A percentile compares a stretch with the other conserved stretches of the same genome.
These are phyloP conservation scores for Cryptococcus amylolentus DNA, from an alignment of 1,284 basidiomycete genomes.

Conservation along the genomic window DNA sequence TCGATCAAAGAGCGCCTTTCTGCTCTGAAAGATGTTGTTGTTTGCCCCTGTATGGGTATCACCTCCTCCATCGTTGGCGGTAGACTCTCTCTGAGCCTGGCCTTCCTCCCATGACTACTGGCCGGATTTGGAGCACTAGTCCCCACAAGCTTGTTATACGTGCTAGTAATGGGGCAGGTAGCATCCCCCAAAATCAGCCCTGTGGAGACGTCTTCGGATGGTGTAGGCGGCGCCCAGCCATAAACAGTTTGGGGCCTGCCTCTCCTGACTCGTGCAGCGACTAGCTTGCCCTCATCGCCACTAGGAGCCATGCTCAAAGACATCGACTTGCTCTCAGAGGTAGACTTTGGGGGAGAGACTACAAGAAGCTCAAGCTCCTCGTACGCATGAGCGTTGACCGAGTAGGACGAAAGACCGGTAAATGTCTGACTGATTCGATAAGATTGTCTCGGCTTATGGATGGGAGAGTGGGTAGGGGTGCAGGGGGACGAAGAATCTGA, in stretches of 20 bases:
- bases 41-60: too few species aligned
- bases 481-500: background rate
- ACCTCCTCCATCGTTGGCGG: too few species aligned
- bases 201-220: too few species aligned
- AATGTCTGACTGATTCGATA: constrained; percentile 1
- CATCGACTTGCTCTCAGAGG: too few species aligned
- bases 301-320: too few species aligned
- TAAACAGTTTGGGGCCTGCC: background rate
- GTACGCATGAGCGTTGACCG: constrained; percentile 1
- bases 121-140: background rate
- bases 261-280: background rate
- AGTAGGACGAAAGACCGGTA: background rate
- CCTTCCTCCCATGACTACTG: background rate
- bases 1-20: too few species aligned
- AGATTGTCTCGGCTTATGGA: background rate
- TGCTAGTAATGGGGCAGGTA: too few species aligned
- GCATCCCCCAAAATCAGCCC: too few species aligned
- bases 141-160: background rate
- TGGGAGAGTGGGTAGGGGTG: background rate
- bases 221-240: background rate
- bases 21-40: too few species aligned
- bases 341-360: background rate
- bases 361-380: background rate
- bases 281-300: background rate
- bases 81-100: background rate